phyloP scores from a whole-genome alignment of 2,329 filamentous ascomycete genomes.

The Aureobasidium sp. region DNA sequence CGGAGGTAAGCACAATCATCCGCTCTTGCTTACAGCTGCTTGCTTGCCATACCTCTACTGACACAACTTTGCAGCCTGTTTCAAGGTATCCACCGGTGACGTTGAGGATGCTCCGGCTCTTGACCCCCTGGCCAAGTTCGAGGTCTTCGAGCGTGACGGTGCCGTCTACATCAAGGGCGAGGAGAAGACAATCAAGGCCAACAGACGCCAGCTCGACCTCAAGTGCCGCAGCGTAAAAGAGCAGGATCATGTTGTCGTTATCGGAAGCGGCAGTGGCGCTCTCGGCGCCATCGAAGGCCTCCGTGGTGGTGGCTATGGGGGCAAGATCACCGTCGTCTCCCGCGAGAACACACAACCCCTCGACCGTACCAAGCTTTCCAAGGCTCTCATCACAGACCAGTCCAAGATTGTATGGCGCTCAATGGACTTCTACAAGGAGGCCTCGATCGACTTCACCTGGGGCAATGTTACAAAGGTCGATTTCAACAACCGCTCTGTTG shows the following conservation, averaged over 20 bases:
- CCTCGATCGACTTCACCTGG: conserved; percentile 45
- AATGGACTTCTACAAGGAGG: conserved; percentile 64
- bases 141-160: conserved; percentile 70
- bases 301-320: conserved; percentile 70
- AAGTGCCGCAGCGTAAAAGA: conserved; percentile 51
- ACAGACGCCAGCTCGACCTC: conserved; percentile 63
- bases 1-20: conserved; percentile 55
- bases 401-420: conserved; percentile 71
- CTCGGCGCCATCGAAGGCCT: conserved; percentile 76
- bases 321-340: conserved; percentile 72
- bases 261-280: conserved; percentile 80
- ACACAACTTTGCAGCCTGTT: conserved; percentile 77
- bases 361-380: conserved; percentile 91
- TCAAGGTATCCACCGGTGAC: conserved; percentile 80
- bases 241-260: conserved; percentile 64
- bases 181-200: conserved; percentile 67
- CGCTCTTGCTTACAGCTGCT: no score
- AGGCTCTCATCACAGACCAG: conserved; percentile 76
- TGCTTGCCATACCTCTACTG: conserved; percentile 8
- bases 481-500: conserved; percentile 63
- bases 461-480: conserved; percentile 64
- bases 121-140: conserved; percentile 76
- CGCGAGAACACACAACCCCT: conserved; percentile 72
- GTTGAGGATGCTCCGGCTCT: conserved; percentile 91
- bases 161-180: conserved; percentile 78